Evolutionary conservation across 2,329 filamentous ascomycete genomes (phyloP), one percentile per base, ranked within the genome.

Genomic region (Diaporthe helianthi): DNA sequence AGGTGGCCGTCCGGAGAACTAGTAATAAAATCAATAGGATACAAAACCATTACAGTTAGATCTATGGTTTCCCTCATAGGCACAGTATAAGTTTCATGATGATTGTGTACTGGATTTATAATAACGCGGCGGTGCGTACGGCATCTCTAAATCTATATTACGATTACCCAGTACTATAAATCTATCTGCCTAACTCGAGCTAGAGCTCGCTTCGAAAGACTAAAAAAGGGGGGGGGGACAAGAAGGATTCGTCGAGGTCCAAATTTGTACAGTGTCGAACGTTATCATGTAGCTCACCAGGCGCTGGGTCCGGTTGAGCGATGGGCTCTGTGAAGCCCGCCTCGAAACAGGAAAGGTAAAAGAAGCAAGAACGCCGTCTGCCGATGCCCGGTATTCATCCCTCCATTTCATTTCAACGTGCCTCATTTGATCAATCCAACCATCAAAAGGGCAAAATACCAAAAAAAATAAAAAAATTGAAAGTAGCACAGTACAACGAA

Each of bases 341-440:
- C 13, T 61, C 46, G 24, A 44, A 63, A 31, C 22, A 46, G 12
- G 36, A 13, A 49, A 38, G 24, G 22, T 51, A 13, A 29, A 29
- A 29, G 31, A 41, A 41, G 47, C 41, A 67, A 67, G 33, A 67
- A 67, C 65, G 65, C 65, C 65, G n/a, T 53, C 44, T 67, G 52
- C 65, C 65, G 33, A 58, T 54, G 52, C 65, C 52, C 36, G 44
- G 22, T 54, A 49, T 67, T 67, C 65, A 29, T 58, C 44, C 52
- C 31, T 58, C 44, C 24, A 36, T 17, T 58, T 51, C 17, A 67
- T 51, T 31, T n/a, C n/a, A n/a, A 24, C 58, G 31, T 44, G 65
- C 52, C 52, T 51, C 65, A 6, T 58, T 53, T 63, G 33, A 58
- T 58, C 41, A 41, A 67, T 67, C 53, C 65, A 67, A 67, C 31